These are phyloP conservation scores for Aureobasidium sp. DNA, from an alignment of 2,329 filamentous ascomycete genomes.

Conservation along the genomic window DNA sequence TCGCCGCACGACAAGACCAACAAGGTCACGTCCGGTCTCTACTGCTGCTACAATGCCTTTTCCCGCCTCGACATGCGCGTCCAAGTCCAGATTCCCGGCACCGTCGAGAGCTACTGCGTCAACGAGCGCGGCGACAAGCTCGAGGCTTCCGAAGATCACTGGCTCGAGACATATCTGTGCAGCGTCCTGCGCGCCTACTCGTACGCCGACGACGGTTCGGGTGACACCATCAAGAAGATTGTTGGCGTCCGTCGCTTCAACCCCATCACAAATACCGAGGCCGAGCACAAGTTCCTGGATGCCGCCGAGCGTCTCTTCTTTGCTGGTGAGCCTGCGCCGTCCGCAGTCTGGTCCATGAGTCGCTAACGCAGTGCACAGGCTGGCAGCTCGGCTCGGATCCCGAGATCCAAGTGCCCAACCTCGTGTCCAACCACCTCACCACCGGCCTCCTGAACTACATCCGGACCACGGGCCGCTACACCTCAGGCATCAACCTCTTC, in stretches of 20 bases:
- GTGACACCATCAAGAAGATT: conserved; percentile 91
- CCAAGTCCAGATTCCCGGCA: conserved; percentile 92
- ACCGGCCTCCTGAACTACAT: conserved; percentile 93
- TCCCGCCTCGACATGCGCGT: conserved; percentile 97
- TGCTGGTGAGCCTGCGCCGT: conserved; percentile 49
- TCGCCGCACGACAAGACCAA: conserved; percentile 72
- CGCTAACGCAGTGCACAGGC: conserved; percentile 42
- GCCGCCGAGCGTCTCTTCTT: conserved; percentile 94
- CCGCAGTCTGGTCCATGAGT: background rate
- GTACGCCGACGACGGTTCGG: conserved; percentile 91
- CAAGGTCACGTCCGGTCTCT: conserved; percentile 89
- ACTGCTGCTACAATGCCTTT: conserved; percentile 99
- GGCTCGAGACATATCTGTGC: conserved; percentile 96
- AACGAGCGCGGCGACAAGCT: conserved; percentile 94
- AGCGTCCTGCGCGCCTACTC: conserved; percentile 90
- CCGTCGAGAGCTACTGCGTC: conserved; percentile 93
- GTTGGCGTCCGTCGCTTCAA: conserved; percentile 97
- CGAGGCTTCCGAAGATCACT: conserved; percentile 84
- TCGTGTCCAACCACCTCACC: conserved; percentile 91
- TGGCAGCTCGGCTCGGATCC: conserved; percentile 96
- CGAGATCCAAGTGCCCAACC: conserved; percentile 92
- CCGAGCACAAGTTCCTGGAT: conserved; percentile 90
- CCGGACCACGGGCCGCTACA: conserved; percentile 84
- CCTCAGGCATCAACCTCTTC: conserved; percentile 94
- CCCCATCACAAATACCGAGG: conserved; percentile 95